A percentile compares a stretch with the other conserved stretches of the same genome.
phyloP scores from a whole-genome alignment of 1,284 basidiomycete species.

The Tetrapyrgos nigripes region DNA sequence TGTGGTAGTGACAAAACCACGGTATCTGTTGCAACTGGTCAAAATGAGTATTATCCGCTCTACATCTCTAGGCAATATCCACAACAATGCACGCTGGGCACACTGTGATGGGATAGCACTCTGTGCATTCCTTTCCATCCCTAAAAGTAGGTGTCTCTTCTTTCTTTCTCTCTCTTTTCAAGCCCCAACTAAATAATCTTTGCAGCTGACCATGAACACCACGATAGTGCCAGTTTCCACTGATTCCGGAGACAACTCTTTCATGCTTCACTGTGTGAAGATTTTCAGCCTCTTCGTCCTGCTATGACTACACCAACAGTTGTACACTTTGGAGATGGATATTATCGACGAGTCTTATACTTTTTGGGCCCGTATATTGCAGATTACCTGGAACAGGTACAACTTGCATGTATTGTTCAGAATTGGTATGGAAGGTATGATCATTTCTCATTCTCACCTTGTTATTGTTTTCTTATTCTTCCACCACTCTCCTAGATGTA shows the following conservation, averaged over 20 bases:
- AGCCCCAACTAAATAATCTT: too few species aligned
- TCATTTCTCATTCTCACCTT: background rate
- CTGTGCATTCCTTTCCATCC: conserved; percentile 30
- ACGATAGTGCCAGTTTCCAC: conserved; percentile 23
- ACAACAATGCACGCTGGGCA: conserved; percentile 22
- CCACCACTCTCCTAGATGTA: too few species aligned
- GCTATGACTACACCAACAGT: conserved; percentile 19
- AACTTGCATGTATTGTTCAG: conserved; percentile 18
- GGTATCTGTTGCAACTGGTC: conserved; percentile 39
- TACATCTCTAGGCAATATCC: conserved; percentile 35
- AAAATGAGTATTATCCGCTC: conserved; percentile 37
- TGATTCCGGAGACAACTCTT: conserved; percentile 22
- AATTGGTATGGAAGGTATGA: conserved; percentile 24
- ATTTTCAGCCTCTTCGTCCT: conserved; percentile 13
- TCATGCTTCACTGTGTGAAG: too few species aligned
- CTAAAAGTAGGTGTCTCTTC: conserved; percentile 26
- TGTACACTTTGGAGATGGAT: too few species aligned
- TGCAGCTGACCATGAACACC: conserved; percentile 24
- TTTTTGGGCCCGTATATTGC: conserved; percentile 21
- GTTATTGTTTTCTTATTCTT: too few species aligned
- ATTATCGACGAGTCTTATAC: conserved; percentile 17
- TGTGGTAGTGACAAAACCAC: conserved; percentile 44
- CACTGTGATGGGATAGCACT: conserved; percentile 27
- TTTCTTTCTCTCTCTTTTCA: background rate
- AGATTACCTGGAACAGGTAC: conserved; percentile 23